Percentiles rank a stretch among this genome's conserved stretches.
Evolutionary conservation across 352 stramenopile species (phyloP).

Genomic region (Phytophthora litchii): DNA sequence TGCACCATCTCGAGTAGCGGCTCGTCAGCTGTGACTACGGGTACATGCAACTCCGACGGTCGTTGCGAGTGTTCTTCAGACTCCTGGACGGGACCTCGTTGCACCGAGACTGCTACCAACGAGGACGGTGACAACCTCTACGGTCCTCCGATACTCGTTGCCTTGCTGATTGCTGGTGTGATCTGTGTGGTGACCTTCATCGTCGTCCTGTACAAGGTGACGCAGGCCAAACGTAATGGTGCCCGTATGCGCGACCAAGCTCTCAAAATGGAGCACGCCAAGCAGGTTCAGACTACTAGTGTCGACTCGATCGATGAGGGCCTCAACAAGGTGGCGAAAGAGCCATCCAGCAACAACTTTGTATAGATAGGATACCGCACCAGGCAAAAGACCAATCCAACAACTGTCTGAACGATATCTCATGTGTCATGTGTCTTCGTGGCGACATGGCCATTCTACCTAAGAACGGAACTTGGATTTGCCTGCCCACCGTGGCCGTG

Average conservation of each 20-base stretch:
- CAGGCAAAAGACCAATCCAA: constrained; percentile 21
- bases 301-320: constrained; percentile 29
- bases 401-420: constrained; percentile 11
- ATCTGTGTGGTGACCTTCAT: constrained; percentile 19
- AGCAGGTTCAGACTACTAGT: constrained; percentile 23
- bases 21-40: constrained; percentile 34
- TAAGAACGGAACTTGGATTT: constrained; percentile 11
- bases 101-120: constrained; percentile 39
- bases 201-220: constrained; percentile 32
- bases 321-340: constrained; percentile 14
- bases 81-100: constrained; percentile 54
- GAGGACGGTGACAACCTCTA: constrained; percentile 29
- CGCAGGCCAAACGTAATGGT: constrained; percentile 24
- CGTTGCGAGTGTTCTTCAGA: constrained; percentile 41
- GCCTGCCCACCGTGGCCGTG: not conserved
- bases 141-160: constrained; percentile 28
- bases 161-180: constrained; percentile 24
- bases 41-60: constrained; percentile 34
- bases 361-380: constrained; percentile 38
- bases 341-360: constrained; percentile 48
- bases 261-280: constrained; percentile 34
- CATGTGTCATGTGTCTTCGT: constrained; percentile 4
- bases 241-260: constrained; percentile 19
- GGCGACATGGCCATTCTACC: not conserved
- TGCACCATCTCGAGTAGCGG: constrained; percentile 44